These are phyloP conservation scores for Pestalotiopsis sp. DNA, from an alignment of 2,329 filamentous ascomycete species.

Conservation along the genomic window DNA sequence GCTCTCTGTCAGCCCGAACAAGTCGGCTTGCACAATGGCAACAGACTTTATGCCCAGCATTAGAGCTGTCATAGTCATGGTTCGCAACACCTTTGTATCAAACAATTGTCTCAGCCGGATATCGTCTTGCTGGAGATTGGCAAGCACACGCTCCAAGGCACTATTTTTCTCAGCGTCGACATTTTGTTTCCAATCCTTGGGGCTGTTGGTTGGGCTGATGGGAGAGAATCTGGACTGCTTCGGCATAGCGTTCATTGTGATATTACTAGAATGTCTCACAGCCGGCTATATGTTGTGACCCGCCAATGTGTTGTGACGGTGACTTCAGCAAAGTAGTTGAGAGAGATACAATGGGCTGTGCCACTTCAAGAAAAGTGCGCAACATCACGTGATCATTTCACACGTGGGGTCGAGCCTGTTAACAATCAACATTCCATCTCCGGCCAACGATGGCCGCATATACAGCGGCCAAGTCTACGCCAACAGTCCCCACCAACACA, in stretches of 20 bases:
- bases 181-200: neutral
- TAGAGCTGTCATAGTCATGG: neutral
- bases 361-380: neutral
- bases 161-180: neutral
- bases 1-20: neutral
- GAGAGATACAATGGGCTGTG: neutral
- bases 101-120: neutral
- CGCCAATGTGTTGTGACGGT: neutral
- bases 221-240: neutral
- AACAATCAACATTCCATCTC: no score
- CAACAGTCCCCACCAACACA: no score
- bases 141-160: neutral
- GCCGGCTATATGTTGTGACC: slow-evolving; percentile 18
- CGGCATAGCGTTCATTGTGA: neutral
- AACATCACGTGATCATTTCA: neutral
- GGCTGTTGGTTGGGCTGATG: neutral
- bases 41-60: neutral
- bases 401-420: no score
- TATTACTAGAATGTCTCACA: neutral
- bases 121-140: neutral
- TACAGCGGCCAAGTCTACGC: no score
- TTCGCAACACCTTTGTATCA: neutral
- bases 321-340: neutral
- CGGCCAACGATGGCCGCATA: no score
- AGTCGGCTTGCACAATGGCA: neutral